Conservation (phyloP, 371 early-diverging fungal genomes). For the Circinella minor region DNA sequence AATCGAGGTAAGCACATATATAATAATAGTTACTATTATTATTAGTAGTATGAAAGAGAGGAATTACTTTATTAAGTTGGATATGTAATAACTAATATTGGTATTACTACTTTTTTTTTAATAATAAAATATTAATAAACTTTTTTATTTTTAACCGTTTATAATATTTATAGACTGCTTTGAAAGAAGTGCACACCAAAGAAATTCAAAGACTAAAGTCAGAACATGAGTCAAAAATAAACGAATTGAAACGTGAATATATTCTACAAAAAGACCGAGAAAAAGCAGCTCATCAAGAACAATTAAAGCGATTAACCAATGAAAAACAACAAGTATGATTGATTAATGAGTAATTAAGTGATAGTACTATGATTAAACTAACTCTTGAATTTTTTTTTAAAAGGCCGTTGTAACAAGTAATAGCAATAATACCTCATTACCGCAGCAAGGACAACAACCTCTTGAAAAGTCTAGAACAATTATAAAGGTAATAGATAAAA, state of each 20-base stretch:
- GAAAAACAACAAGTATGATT: background rate
- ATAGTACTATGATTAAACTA: background rate
- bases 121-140: no score
- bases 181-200: conserved; percentile 30
- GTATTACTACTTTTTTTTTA: no score
- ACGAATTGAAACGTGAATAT: conserved; percentile 24
- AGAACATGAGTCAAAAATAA: conserved; percentile 23
- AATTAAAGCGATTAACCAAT: background rate
- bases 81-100: no score
- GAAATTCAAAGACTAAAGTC: conserved; percentile 18
- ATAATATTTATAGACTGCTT: conserved; percentile 9
- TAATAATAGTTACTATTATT: no score
- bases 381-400: background rate
- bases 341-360: background rate
- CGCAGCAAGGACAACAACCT: conserved; percentile 6
- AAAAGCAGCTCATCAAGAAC: background rate
- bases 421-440: background rate
- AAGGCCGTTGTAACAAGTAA: background rate
- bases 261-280: conserved; percentile 18
- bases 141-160: no score
- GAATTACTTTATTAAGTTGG: no score
- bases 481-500: background rate
- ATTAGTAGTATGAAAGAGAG: no score
- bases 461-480: conserved; percentile 10
- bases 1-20: conserved; percentile 24